phyloP scores from a whole-genome alignment of 148 eudicot species.

The Bassia scoparia region DNA sequence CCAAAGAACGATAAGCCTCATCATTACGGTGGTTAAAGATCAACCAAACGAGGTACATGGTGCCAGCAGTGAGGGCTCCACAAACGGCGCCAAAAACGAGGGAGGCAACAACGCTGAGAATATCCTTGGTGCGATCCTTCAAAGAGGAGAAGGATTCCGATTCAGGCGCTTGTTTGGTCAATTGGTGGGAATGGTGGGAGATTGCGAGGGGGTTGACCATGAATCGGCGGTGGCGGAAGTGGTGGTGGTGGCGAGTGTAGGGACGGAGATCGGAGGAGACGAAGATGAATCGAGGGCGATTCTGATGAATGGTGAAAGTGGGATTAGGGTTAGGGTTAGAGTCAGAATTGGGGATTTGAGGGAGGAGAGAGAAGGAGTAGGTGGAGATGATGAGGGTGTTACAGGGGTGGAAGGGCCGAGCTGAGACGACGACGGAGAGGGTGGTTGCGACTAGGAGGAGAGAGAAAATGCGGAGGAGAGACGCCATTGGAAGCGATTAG shows the following conservation, averaged over 20 bases:
- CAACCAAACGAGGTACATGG: conserved; percentile 63
- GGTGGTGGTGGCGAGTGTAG: neutral
- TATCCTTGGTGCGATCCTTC: conserved; percentile 53
- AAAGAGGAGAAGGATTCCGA: conserved; percentile 36
- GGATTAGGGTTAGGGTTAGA: conserved; percentile 28
- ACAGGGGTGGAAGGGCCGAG: conserved; percentile 48
- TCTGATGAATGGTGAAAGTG: conserved; percentile 12
- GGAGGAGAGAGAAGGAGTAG: conserved; percentile 35
- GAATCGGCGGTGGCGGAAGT: neutral
- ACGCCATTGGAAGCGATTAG: conserved; percentile 34
- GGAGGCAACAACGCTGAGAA: conserved; percentile 63
- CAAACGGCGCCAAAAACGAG: conserved; percentile 79
- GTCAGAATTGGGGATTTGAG: too few species aligned
- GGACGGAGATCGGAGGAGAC: conserved; percentile 26
- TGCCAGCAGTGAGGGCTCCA: conserved; percentile 72
- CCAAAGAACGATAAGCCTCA: conserved; percentile 34
- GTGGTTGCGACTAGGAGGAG: conserved; percentile 21
- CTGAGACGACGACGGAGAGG: conserved; percentile 29
- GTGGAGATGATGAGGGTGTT: conserved; percentile 51
- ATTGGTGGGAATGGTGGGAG: neutral
- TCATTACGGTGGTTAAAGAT: conserved; percentile 39
- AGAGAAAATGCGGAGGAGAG: neutral
- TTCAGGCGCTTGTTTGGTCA: neutral
- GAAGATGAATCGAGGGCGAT: conserved; percentile 43
- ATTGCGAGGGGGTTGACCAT: neutral